Evolutionary conservation across 108 stramenopile species (phyloP), one percentile per base, ranked within the genome.

Genomic region (Epithemia pelagica): DNA sequence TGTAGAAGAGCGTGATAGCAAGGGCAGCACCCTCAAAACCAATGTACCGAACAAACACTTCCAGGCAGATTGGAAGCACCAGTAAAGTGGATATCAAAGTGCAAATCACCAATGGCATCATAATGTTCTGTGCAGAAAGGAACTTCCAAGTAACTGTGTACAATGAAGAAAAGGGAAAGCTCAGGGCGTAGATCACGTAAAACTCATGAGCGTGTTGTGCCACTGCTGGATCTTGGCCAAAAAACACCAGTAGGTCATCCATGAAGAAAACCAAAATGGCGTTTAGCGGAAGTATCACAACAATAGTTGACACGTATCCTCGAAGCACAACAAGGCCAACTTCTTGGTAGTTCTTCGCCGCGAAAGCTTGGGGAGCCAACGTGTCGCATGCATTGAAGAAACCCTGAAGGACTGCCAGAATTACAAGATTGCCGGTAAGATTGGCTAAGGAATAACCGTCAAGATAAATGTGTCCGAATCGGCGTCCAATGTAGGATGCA

Each of bases 251-350:
- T 0, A 74, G 24, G 0, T 0, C 2, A 0, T 67, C 55, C 37
- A 79, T 54, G 18, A 54, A 52, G 1, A 29, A 54, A 5, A 74
- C 26, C 25, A 83, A 56, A 3, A 77, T 0, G 0, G 57, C 0
- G 28, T 69, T 74, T 28, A 83, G 46, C 8, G 82, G 78, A 25
- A 69, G 20, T 25, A 80, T n/a, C 19, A 79, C 46, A 18, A 71
- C 0, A 33, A 68, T 26, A 26, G 59, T 46, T 3, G 51, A 76
- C 18, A 71, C 32, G 31, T 75, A 76, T 24, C 82, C 82, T 51
- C 82, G 69, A 21, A 83, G 71, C 2, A 76, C 74, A 0, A 80
- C 28, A 54, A 65, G 29, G 32, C 77, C 82, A 2, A 83, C 82
- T 70, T 77, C 66, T 0, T 32, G 67, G 27, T 70, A 63, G 62